Evolutionary conservation across 352 stramenopile genomes (phyloP), one percentile per base, ranked within the genome.

Genomic region (Pythium biforme): DNA sequence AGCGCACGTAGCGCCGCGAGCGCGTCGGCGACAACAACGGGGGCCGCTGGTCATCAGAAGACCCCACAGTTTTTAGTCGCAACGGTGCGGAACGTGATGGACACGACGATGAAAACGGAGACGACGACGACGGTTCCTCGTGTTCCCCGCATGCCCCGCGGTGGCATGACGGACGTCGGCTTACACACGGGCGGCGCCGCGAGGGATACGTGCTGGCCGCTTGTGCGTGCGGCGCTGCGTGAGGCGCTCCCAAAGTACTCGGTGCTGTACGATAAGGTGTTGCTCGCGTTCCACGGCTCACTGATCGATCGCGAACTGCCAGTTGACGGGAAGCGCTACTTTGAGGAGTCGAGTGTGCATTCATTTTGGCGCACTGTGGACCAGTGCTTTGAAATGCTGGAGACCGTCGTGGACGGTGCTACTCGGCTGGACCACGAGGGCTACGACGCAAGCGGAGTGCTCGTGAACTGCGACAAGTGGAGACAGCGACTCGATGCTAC

Each of bases 171-270:
- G 0, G 78, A 86, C 43, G 76, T 86, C n/a, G 76, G 75, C 1
- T 61, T 71, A 4, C 78, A 90, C 45, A 87, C 77, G 3, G 77
- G 77, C 15, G 70, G 69, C 0, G 51, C 57, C 39, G 45, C 58
- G 15, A 70, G 80, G 27, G 74, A 76, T 47, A 87, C 76, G 1
- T 88, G 77, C 43, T 89, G 77, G 78, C 50, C 77, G 12, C 53
- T 89, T 7, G 76, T 89, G 14, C 61, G 72, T 7, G 63, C 65
- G 1, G 69, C 64, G 2, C 56, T 90, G 23, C 53, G 46, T 6
- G 62, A 75, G 7, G 69, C 76, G n/a, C 34, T 87, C 4, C 73
- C 64, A 17, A 71, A 66, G 23, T 60, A 47, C 9, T 48, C 33
- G 8, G 64, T 57, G 11, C 26, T 90, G 19, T 73, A 72, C n/a